Evolutionary conservation across 768 basidiomycete genomes (phyloP).

Genomic region (Suillus subluteus): DNA sequence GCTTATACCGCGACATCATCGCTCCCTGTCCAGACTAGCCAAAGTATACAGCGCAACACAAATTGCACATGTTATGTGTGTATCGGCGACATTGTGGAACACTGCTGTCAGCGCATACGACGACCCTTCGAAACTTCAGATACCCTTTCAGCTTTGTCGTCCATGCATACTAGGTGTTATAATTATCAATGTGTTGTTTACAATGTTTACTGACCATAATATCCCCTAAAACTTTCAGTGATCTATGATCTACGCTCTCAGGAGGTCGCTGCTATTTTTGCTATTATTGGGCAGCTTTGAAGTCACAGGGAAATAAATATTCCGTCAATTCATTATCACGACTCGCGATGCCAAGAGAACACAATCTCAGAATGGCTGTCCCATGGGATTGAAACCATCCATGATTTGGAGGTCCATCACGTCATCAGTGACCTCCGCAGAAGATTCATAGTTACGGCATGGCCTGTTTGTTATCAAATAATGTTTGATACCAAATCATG

Average conservation of each 20-base stretch:
- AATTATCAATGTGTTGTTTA: background rate
- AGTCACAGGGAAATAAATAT: background rate
- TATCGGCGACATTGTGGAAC: conserved; percentile 1
- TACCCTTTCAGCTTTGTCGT: background rate
- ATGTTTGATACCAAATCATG: background rate
- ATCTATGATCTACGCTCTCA: background rate
- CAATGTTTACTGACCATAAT: background rate
- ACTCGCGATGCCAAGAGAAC: background rate
- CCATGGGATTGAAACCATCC: background rate
- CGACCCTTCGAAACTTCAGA: background rate
- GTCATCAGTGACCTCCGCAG: background rate
- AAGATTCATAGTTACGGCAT: background rate
- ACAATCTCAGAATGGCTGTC: background rate
- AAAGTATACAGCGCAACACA: background rate
- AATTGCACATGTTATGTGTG: conserved; percentile 3
- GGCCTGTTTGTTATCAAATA: background rate
- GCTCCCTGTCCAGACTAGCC: background rate
- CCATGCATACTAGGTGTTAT: background rate
- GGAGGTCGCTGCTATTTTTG: background rate
- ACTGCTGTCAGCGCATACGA: background rate
- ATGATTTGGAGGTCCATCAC: background rate
- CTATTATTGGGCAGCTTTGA: too few species aligned
- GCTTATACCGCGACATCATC: background rate
- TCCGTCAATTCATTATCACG: background rate
- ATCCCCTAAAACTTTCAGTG: background rate